Evolutionary conservation across 108 stramenopile species (phyloP).

Genomic region (Fragilariopsis cylindrus): DNA sequence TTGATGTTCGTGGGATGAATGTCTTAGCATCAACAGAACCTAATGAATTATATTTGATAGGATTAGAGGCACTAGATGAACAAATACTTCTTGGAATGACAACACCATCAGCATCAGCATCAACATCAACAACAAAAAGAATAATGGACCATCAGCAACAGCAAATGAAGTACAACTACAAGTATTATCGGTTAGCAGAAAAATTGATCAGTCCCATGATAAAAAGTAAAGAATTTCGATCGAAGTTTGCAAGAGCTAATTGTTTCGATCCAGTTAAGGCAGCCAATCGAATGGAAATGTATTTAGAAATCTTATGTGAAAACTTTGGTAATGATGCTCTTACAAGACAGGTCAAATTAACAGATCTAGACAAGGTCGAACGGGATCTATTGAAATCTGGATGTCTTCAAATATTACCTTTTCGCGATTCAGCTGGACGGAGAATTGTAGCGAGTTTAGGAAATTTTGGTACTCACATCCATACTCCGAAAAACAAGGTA

Average conservation of each 20-base stretch:
- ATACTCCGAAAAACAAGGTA: too few species aligned
- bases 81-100: not conserved
- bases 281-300: conserved; percentile 6
- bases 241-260: conserved; percentile 6
- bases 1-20: conserved; percentile 6
- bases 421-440: not conserved
- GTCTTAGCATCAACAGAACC: not conserved
- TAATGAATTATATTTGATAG: not conserved
- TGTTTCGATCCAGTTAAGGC: conserved; percentile 12
- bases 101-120: not conserved
- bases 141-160: not conserved
- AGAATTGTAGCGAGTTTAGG: conserved; percentile 9
- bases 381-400: conserved; percentile 15
- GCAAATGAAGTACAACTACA: not conserved
- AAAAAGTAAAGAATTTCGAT: not conserved
- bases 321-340: conserved; percentile 1
- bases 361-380: conserved; percentile 16
- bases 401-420: not conserved
- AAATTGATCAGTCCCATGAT: not conserved
- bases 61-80: conserved; percentile 5
- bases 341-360: not conserved
- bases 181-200: not conserved
- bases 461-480: not conserved
- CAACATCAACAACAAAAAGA: too few species aligned
- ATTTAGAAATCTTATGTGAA: conserved; percentile 4